phyloP scores from a whole-genome alignment of 2,329 filamentous ascomycete species.

The Aureobasidium zeae region DNA sequence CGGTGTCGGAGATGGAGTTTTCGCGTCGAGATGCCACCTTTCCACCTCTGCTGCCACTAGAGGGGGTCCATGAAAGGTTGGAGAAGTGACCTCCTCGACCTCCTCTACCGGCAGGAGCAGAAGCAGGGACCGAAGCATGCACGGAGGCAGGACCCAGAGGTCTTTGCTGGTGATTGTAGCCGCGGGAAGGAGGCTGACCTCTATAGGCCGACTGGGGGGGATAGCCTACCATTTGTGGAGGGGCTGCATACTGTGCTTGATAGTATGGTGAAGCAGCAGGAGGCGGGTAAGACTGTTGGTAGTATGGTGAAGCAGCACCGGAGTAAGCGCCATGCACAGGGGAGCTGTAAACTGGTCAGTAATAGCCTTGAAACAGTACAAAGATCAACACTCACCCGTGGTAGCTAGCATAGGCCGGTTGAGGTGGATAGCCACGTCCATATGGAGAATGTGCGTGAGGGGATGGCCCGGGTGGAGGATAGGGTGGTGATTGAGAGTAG shows the following conservation, averaged over 20 bases:
- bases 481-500: conserved; percentile 52
- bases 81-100: conserved; percentile 53
- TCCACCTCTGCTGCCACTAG: conserved; percentile 44
- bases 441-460: conserved; percentile 52
- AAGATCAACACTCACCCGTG: conserved; percentile 42
- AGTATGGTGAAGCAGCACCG: conserved; percentile 45
- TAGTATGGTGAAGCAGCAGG: conserved; percentile 17
- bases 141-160: conserved; percentile 41
- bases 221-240: not conserved
- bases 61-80: conserved; percentile 62
- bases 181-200: conserved; percentile 26
- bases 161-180: conserved; percentile 34
- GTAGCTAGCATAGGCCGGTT: conserved; percentile 37
- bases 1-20: conserved; percentile 3
- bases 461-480: conserved; percentile 23
- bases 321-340: conserved; percentile 49
- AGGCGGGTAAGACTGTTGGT: conserved; percentile 32
- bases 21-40: conserved; percentile 27
- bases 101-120: conserved; percentile 35
- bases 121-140: no score
- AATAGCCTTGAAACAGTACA: conserved; percentile 6
- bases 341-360: conserved; percentile 30
- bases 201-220: conserved; percentile 33
- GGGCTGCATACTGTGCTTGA: conserved; percentile 16
- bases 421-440: conserved; percentile 44